Percentiles rank a stretch among this genome's conserved stretches.
Conservation (phyloP, 2,329 filamentous ascomycete genomes). For the Stachybotrys echinatus region DNA sequence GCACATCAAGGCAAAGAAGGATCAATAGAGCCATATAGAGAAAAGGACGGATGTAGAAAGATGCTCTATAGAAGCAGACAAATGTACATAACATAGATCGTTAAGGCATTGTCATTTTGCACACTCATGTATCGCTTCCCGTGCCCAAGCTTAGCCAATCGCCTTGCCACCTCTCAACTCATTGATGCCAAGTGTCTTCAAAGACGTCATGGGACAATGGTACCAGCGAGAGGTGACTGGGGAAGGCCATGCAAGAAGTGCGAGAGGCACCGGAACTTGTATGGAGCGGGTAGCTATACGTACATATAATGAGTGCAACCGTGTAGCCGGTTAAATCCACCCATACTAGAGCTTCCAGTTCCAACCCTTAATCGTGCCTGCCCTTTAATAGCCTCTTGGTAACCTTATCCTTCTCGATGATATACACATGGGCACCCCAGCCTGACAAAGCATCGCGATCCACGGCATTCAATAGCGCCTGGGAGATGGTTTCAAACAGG, state of each 20-base stretch:
- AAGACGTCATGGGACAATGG: too few species aligned
- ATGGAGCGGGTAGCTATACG: neutral
- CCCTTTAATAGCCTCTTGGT: constrained; percentile 98
- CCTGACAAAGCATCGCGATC: constrained; percentile 95
- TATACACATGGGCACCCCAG: constrained; percentile 98
- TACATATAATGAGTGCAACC: neutral
- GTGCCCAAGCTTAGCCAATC: constrained; percentile 13
- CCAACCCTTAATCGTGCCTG: constrained; percentile 79
- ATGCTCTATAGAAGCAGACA: constrained; percentile 2
- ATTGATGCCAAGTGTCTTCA: too few species aligned
- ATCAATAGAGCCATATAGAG: constrained; percentile 34
- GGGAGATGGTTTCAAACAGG: constrained; percentile 97
- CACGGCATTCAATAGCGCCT: constrained; percentile 90
- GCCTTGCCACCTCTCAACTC: too few species aligned
- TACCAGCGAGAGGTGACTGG: too few species aligned
- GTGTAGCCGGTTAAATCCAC: neutral
- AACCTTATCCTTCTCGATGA: constrained; percentile 99
- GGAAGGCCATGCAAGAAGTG: too few species aligned
- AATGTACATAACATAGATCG: neutral
- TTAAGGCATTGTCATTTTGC: neutral
- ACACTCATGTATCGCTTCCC: constrained; percentile 4
- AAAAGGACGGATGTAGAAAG: neutral
- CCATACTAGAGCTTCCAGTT: too few species aligned
- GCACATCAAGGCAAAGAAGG: constrained; percentile 45
- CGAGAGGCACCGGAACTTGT: too few species aligned